Evolutionary conservation across 2,329 filamentous ascomycete genomes (phyloP).

Genomic region (Talaromyces marneffei): DNA sequence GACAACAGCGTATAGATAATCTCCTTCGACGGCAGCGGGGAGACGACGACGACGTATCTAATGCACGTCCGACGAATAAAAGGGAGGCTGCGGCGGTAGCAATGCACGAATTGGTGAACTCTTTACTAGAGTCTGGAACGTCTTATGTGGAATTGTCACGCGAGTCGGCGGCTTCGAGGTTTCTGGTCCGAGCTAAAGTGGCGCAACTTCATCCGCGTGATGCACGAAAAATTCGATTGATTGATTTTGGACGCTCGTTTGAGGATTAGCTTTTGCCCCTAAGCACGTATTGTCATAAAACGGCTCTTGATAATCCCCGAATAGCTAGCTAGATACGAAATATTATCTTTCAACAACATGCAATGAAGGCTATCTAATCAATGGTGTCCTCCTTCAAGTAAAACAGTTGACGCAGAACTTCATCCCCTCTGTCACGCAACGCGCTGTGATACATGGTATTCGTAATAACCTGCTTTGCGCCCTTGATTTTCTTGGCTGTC

Average conservation of each 20-base stretch:
- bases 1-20: constrained; percentile 48
- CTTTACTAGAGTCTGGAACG: constrained; percentile 42
- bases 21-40: constrained; percentile 37
- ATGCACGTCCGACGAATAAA: constrained; percentile 32
- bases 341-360: neutral
- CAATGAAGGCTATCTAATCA: constrained; percentile 37
- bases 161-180: constrained; percentile 50
- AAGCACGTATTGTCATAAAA: neutral
- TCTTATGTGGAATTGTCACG: constrained; percentile 45
- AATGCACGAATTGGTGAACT: constrained; percentile 43
- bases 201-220: constrained; percentile 53
- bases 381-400: constrained; percentile 65
- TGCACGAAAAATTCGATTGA: constrained; percentile 46
- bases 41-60: constrained; percentile 20
- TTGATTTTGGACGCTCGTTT: constrained; percentile 47
- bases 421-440: constrained; percentile 64
- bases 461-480: constrained; percentile 74
- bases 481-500: constrained; percentile 68
- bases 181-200: constrained; percentile 50
- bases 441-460: constrained; percentile 86
- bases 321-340: neutral
- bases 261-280: constrained; percentile 18
- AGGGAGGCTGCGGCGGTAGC: constrained; percentile 45
- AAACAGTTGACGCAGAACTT: constrained; percentile 72
- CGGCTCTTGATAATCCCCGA: neutral